Evolutionary conservation across 208 protist species (phyloP).

Genomic region (Leishmania amazonensis): DNA sequence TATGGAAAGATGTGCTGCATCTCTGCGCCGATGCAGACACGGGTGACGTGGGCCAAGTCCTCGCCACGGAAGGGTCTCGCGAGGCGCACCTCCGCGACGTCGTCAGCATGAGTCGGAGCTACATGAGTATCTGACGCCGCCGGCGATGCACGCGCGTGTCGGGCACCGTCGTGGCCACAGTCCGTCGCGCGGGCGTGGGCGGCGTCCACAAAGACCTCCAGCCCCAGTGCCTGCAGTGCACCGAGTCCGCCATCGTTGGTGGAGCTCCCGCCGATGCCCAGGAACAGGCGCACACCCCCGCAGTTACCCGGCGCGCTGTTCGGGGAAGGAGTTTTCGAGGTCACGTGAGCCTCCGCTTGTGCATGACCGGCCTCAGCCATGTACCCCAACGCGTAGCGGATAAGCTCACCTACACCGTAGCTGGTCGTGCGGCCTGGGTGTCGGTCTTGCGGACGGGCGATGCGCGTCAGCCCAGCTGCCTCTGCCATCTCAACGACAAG

Average conservation of each 20-base stretch:
- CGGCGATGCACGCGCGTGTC: background rate
- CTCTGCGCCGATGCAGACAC: constrained; percentile 29
- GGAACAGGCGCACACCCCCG: constrained; percentile 44
- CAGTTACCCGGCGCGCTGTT: background rate
- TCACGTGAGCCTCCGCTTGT: background rate
- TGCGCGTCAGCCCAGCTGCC: constrained; percentile 63
- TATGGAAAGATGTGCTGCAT: constrained; percentile 33
- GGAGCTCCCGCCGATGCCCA: constrained; percentile 82
- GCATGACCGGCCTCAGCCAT: constrained; percentile 15
- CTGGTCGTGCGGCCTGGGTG: constrained; percentile 65
- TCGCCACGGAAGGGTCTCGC: constrained; percentile 50
- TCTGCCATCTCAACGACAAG: constrained; percentile 83
- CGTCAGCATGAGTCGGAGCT: background rate
- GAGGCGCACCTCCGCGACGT: constrained; percentile 22
- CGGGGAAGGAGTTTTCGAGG: background rate
- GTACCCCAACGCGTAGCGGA: constrained; percentile 58
- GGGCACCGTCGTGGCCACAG: background rate
- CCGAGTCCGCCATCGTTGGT: constrained; percentile 87
- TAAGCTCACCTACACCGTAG: constrained; percentile 76
- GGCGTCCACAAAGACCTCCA: constrained; percentile 40
- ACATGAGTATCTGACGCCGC: background rate
- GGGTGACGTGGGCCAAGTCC: constrained; percentile 46
- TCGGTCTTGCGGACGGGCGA: constrained; percentile 36
- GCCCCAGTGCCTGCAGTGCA: constrained; percentile 74
- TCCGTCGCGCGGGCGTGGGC: background rate